Conservation (phyloP, 1,284 basidiomycete genomes). For the Anthracocystis setariae region DNA sequence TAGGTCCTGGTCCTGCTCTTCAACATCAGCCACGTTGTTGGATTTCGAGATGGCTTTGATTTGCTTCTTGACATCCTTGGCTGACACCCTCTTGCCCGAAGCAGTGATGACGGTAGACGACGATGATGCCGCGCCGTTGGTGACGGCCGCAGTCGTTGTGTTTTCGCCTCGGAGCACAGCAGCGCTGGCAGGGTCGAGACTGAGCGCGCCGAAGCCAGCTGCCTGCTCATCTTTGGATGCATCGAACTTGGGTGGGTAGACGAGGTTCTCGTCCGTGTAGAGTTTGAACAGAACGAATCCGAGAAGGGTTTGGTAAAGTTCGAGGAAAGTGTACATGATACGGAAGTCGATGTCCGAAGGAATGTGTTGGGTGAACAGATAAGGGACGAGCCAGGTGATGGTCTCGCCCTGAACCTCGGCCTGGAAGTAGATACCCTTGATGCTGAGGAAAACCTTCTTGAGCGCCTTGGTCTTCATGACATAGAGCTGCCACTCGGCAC, state of each 20-base stretch:
- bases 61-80: slow-evolving; percentile 70
- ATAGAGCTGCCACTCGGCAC: slow-evolving; percentile 78
- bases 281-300: slow-evolving; percentile 98
- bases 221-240: slow-evolving; percentile 83
- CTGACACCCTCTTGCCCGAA: slow-evolving; percentile 69
- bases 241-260: slow-evolving; percentile 94
- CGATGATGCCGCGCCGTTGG: slow-evolving; percentile 27
- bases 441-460: slow-evolving; percentile 92
- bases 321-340: slow-evolving; percentile 97
- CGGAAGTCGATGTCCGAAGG: slow-evolving; percentile 96
- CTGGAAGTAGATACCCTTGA: slow-evolving; percentile 99
- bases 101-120: slow-evolving; percentile 45
- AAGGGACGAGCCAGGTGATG: slow-evolving; percentile 96
- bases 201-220: slow-evolving; percentile 85
- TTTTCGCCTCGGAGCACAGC: slow-evolving; percentile 58
- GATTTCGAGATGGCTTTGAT: slow-evolving; percentile 68
- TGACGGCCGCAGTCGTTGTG: slow-evolving; percentile 8
- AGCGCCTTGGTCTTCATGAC: slow-evolving; percentile 88
- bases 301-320: slow-evolving; percentile 95
- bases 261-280: slow-evolving; percentile 90
- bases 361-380: slow-evolving; percentile 95
- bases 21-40: slow-evolving; percentile 27
- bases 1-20: slow-evolving; percentile 37
- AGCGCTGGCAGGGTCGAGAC: slow-evolving; percentile 74
- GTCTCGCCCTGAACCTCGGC: slow-evolving; percentile 92